Base-by-base conservation (phyloP, 768 basidiomycete genomes). In the Coprinellus micaceus region DNA sequence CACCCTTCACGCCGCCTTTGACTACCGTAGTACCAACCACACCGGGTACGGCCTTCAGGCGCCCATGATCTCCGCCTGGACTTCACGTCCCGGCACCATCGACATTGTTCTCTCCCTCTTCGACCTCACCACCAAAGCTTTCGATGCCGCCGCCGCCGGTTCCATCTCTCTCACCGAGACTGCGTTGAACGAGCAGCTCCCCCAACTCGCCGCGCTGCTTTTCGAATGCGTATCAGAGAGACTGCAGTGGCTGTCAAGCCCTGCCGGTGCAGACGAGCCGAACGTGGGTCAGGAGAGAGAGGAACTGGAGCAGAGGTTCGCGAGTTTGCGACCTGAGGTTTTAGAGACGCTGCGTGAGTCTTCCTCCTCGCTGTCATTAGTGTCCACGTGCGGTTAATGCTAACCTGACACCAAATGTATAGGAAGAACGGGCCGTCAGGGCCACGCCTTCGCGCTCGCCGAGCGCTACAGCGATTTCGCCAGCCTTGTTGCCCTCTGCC, bases 401-500 rank as follows among this genome's bases (percentile, higher is more conserved):
- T n/a, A n/a, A n/a, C n/a, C n/a, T n/a, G n/a, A n/a, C n/a, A n/a
- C n/a, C n/a, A n/a, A n/a, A n/a, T n/a, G n/a, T n/a, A n/a, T n/a
- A n/a, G 92, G 91, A 10, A 74, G 77, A 22, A 82, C 82, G 53
- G 89, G 85, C 2, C 79, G 87, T 60, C 78, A 82, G 15, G 72
- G 80, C 24, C 74, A 85, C 46, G 95, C 94, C 0, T 95, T 91
- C 67, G 72, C 77, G 12, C 81, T 98, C 5, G 94, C 94, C 2
- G 93, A 96, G 62, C 77, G 86, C 56, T 94, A 95, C 67, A 81
- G 79, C 26, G 96, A 98, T 70, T 97, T 91, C 73, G 75, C 80
- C 19, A 88, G 83, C 36, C 80, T 98, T n/a, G 92, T 89, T 28
- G 82, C 88, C 13, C 80, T 98, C 6, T 92, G 94, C 66, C 82